Evolutionary conservation across 2,329 filamentous ascomycete genomes (phyloP).

Genomic region (Diaporthe sp.): DNA sequence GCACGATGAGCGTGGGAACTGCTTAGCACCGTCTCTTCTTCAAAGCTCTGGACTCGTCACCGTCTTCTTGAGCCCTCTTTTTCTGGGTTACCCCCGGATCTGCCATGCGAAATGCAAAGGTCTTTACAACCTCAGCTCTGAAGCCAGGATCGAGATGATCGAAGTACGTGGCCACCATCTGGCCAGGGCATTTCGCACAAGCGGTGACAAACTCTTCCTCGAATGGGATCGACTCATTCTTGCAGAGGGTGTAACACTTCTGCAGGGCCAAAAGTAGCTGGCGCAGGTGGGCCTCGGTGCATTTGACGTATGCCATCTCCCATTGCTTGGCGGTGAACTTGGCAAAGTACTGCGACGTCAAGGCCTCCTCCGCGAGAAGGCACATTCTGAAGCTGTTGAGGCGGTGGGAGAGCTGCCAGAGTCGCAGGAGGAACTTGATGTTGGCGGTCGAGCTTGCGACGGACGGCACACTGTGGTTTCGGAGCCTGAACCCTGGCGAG

Average conservation of each 20-base stretch:
- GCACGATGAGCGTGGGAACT: background rate
- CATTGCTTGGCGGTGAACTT: background rate
- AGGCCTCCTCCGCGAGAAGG: constrained; percentile 42
- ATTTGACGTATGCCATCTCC: background rate
- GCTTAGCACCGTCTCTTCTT: background rate
- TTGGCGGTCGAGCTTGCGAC: too few relatives aligned
- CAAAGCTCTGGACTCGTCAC: background rate
- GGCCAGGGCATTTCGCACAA: constrained; percentile 44
- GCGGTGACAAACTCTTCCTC: constrained; percentile 40
- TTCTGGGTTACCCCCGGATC: background rate
- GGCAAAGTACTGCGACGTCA: constrained; percentile 42
- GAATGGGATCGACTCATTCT: constrained; percentile 43
- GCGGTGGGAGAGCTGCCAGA: constrained; percentile 45
- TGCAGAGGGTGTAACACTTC: constrained; percentile 42
- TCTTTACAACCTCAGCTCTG: constrained; percentile 19
- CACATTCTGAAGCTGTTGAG: constrained; percentile 41
- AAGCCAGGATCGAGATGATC: constrained; percentile 44
- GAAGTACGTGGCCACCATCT: constrained; percentile 43
- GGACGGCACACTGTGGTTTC: constrained; percentile 20
- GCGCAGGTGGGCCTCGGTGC: background rate
- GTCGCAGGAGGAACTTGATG: constrained; percentile 38
- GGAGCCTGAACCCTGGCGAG: constrained; percentile 40
- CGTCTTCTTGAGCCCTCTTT: background rate
- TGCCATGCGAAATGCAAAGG: constrained; percentile 8
- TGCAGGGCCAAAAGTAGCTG: background rate